phyloP scores from a whole-genome alignment of 805 yeast species.

The Blastobotrys muscicola region DNA sequence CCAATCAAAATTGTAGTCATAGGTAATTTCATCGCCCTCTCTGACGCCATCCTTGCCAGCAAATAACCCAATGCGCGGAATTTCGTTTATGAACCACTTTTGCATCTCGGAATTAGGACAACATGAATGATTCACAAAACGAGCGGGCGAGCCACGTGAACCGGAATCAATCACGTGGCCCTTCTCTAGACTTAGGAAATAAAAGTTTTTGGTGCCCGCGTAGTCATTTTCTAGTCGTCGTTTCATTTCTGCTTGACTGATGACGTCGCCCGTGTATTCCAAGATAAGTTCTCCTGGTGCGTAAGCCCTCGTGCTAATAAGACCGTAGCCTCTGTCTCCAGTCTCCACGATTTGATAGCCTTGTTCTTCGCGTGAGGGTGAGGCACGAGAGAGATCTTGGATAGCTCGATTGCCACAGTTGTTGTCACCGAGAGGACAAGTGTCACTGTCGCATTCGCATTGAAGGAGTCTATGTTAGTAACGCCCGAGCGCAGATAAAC shows the following conservation, averaged over 20 bases:
- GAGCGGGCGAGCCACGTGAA: slow-evolving; percentile 37
- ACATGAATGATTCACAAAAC: slow-evolving; percentile 44
- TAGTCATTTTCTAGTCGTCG: slow-evolving; percentile 29
- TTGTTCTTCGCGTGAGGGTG: slow-evolving; percentile 6
- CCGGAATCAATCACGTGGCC: slow-evolving; percentile 38
- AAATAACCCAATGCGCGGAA: slow-evolving; percentile 38
- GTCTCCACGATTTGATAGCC: slow-evolving; percentile 25
- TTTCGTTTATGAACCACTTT: slow-evolving; percentile 38
- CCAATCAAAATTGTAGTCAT: slow-evolving; percentile 41
- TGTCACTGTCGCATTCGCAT: slow-evolving; percentile 28
- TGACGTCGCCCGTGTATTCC: slow-evolving; percentile 43
- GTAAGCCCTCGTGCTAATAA: slow-evolving; percentile 31
- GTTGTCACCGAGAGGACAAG: slow-evolving; percentile 25
- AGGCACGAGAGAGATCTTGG: slow-evolving; percentile 16
- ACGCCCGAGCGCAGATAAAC: background rate
- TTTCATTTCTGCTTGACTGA: slow-evolving; percentile 33
- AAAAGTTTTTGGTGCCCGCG: slow-evolving; percentile 28
- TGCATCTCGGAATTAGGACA: slow-evolving; percentile 40
- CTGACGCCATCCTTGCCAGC: slow-evolving; percentile 31
- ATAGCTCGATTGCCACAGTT: slow-evolving; percentile 35
- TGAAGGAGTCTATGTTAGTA: slow-evolving; percentile 18
- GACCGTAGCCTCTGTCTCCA: slow-evolving; percentile 35
- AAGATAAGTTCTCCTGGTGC: slow-evolving; percentile 33
- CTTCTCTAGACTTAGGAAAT: slow-evolving; percentile 35
- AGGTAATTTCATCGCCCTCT: slow-evolving; percentile 37